phyloP scores from a whole-genome alignment of 1,284 basidiomycete species.

The Blastosporella zonata region DNA sequence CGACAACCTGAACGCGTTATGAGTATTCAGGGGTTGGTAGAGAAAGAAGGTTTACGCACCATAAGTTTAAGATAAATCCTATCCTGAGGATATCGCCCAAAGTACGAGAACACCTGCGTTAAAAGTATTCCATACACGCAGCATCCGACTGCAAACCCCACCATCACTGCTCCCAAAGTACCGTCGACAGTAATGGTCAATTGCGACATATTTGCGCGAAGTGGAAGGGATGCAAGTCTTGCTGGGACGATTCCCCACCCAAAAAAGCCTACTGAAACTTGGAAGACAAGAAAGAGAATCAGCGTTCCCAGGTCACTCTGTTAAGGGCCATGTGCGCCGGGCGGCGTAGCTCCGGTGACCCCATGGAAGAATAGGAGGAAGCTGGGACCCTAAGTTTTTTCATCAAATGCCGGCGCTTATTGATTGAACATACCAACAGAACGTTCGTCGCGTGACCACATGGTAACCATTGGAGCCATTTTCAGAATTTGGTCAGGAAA shows the following conservation, averaged over 20 bases:
- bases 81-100: constrained; percentile 54
- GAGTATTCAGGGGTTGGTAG: background rate
- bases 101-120: constrained; percentile 57
- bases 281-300: background rate
- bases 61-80: constrained; percentile 48
- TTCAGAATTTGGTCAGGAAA: background rate
- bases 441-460: constrained; percentile 2
- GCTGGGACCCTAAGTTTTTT: background rate
- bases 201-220: constrained; percentile 14
- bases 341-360: constrained; percentile 5
- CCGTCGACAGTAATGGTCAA: constrained; percentile 34
- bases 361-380: background rate
- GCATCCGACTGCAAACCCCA: constrained; percentile 58
- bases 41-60: constrained; percentile 37
- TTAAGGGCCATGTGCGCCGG: constrained; percentile 2
- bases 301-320: background rate
- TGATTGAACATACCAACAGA: constrained; percentile 11
- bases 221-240: constrained; percentile 1
- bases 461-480: background rate
- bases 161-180: constrained; percentile 59
- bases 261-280: constrained; percentile 1
- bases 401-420: background rate
- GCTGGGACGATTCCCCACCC: background rate
- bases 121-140: constrained; percentile 48
- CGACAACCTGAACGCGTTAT: constrained; percentile 35